These are phyloP conservation scores for Castanospermum australe DNA, from an alignment of 306 rosid genomes.

Conservation along the genomic window DNA sequence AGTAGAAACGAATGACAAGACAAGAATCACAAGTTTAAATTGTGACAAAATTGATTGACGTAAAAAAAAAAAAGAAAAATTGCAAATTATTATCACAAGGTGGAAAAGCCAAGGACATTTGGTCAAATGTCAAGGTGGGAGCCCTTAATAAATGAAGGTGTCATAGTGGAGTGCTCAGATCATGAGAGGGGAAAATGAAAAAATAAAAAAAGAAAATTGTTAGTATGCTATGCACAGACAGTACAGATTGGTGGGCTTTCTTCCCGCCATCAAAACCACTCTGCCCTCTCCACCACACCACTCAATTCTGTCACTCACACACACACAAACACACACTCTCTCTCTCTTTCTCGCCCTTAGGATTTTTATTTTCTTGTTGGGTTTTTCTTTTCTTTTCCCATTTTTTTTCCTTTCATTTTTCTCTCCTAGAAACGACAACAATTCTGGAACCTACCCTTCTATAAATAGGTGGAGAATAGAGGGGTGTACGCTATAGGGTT, in stretches of 20 bases:
- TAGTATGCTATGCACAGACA: constrained; percentile 46
- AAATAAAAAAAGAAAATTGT: constrained; percentile 24
- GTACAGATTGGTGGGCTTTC: constrained; percentile 67
- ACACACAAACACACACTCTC: neutral
- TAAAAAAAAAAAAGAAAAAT: neutral
- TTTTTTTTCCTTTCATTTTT: neutral
- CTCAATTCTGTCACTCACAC: neutral
- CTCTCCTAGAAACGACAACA: constrained; percentile 43
- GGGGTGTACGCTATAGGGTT: constrained; percentile 41
- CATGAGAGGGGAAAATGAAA: constrained; percentile 1
- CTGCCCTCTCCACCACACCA: constrained; percentile 40
- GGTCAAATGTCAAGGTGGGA: constrained; percentile 44
- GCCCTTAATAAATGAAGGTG: constrained; percentile 38
- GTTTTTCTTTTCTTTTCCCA: neutral
- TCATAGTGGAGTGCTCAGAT: constrained; percentile 53
- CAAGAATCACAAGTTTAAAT: too few relatives aligned
- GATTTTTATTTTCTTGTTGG: neutral
- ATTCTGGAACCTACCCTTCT: constrained; percentile 51
- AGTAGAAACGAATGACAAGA: too few relatives aligned
- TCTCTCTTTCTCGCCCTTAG: neutral
- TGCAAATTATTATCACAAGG: neutral
- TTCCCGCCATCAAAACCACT: constrained; percentile 66
- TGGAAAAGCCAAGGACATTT: neutral
- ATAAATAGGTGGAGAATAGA: constrained; percentile 42
- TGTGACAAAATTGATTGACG: neutral